These are phyloP conservation scores for Pythium brachiatum DNA, from an alignment of 352 stramenopile species.

Conservation along the genomic window DNA sequence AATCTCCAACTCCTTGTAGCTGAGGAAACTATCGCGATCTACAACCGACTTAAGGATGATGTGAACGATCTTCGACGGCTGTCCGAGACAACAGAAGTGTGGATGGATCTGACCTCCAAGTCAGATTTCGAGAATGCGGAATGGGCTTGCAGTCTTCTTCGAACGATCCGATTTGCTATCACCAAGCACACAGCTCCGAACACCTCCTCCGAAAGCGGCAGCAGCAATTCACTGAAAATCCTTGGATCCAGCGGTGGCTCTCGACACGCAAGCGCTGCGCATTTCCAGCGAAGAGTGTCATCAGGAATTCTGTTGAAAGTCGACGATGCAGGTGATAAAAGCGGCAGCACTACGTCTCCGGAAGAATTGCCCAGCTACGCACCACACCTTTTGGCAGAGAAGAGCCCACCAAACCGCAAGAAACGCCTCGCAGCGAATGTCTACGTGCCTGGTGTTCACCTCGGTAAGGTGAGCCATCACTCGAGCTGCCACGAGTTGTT, in stretches of 20 bases:
- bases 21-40: conserved; percentile 61
- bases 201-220: not conserved
- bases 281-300: conserved; percentile 3
- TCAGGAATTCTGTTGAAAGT: not conserved
- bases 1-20: conserved; percentile 60
- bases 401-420: conserved; percentile 52
- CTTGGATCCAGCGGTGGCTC: not conserved
- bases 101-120: conserved; percentile 77
- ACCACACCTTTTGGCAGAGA: conserved; percentile 23
- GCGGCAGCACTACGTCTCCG: not conserved
- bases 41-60: conserved; percentile 66
- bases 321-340: not conserved
- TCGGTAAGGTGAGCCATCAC: conserved; percentile 48
- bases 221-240: not conserved
- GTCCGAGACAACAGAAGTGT: conserved; percentile 75
- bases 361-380: not conserved
- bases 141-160: conserved; percentile 42
- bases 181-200: conserved; percentile 2
- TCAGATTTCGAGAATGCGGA: conserved; percentile 65
- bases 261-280: not conserved
- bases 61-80: conserved; percentile 58
- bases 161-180: conserved; percentile 41
- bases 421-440: conserved; percentile 26
- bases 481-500: conserved; percentile 46
- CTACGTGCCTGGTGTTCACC: conserved; percentile 35